Evolutionary conservation across 1,284 basidiomycete species (phyloP), one percentile per base, ranked within the genome.

Genomic region (Leccinum pallidistipes): DNA sequence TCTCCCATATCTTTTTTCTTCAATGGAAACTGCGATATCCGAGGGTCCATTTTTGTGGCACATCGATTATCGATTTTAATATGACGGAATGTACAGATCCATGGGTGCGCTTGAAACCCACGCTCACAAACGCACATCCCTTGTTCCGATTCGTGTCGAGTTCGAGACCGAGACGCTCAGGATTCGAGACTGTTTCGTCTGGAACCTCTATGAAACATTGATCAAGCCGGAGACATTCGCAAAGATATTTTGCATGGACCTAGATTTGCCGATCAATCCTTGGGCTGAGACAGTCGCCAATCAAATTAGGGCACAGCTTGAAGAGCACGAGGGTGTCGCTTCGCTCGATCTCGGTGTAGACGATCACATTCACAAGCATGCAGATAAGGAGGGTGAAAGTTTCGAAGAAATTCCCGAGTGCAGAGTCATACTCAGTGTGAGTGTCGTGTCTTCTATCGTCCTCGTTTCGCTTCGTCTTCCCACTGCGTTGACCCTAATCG

Each of bases 161-260:
- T 88, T 98, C 67, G 95, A 98, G 72, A 95, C 95, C 4, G 91
- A 95, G 8, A 90, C 90, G 0, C 91, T 94, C 71, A 85, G 95
- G 69, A 88, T 99, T 73, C 89, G 95, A 60, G 97, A 99, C 71
- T 91, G 91, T 66, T 98, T 99, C 76, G 85, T 95, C n/a, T 99
- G 97, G 97, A 97, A 98, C 71, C 76, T 95, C 57, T 86, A 92
- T 71, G 94, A 92, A 79, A 81, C 78, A 16, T 80, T 94, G 65
- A 86, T 96, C 68, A 90, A 87, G 50, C 95, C 96, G 0, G 86
- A 91, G 64, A 79, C 83, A 0, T 98, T 98, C 68, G 95, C 95
- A 10, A 82, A 79, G 58, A 88, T 90, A 32, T 94, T 98, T 75
- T 95, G 95, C 74, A 79, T 85, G 34, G 97, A 99, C 76, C 80